These are phyloP conservation scores for Phytophthora crassamura DNA, from an alignment of 352 stramenopile species.

Conservation along the genomic window DNA sequence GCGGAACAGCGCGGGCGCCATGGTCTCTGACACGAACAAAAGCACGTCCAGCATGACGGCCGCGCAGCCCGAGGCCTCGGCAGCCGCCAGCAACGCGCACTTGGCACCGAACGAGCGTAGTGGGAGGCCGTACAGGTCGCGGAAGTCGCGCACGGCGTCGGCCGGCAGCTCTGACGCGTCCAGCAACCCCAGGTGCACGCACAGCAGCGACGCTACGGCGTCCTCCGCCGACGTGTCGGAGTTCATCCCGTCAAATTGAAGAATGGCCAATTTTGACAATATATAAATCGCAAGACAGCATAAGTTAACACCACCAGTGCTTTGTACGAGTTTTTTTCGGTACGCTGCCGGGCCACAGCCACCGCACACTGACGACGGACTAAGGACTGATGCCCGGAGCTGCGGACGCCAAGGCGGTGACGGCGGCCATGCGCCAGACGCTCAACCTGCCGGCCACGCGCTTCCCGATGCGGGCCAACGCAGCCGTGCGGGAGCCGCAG, in stretches of 20 bases:
- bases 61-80: constrained; percentile 57
- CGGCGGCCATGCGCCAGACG: constrained; percentile 86
- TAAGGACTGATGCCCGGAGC: constrained; percentile 18
- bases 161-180: constrained; percentile 18
- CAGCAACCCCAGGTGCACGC: constrained; percentile 84
- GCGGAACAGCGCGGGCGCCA: constrained; percentile 61
- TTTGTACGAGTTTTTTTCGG: too few relatives aligned
- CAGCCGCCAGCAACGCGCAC: constrained; percentile 51
- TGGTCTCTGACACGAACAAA: constrained; percentile 81
- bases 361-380: constrained; percentile 23
- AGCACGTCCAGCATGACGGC: constrained; percentile 76
- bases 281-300: background rate
- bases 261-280: background rate
- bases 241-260: constrained; percentile 17
- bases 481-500: constrained; percentile 75
- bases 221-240: constrained; percentile 42
- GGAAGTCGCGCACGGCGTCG: constrained; percentile 45
- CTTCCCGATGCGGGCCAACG: constrained; percentile 98
- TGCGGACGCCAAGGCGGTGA: constrained; percentile 67
- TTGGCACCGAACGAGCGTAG: constrained; percentile 53
- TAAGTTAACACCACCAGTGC: constrained; percentile 7
- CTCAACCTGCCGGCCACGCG: constrained; percentile 95
- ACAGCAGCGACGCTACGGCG: constrained; percentile 76
- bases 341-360: too few relatives aligned
- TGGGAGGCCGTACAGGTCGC: constrained; percentile 58